These are phyloP conservation scores for Candida sojae DNA, from an alignment of 1,139 yeast species.

Conservation along the genomic window DNA sequence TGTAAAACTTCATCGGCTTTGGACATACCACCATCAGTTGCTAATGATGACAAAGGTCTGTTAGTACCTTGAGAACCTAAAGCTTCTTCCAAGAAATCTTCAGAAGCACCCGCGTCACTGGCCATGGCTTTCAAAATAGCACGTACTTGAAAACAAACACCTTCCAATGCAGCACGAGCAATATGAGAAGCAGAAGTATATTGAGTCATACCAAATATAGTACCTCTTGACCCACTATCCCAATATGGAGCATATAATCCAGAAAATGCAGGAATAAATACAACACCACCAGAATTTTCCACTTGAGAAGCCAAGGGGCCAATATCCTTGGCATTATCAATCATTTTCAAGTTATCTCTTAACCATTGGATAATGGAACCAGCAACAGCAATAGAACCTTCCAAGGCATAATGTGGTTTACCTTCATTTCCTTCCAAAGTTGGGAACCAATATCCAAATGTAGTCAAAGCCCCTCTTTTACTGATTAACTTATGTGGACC, in stretches of 20 bases:
- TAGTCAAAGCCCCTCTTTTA: conserved; percentile 81
- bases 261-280: conserved; percentile 92
- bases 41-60: conserved; percentile 55
- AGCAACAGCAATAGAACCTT: conserved; percentile 95
- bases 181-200: conserved; percentile 85
- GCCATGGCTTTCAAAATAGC: conserved; percentile 92
- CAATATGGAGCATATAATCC: conserved; percentile 96
- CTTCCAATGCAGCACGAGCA: conserved; percentile 93
- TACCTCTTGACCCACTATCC: conserved; percentile 92
- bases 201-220: conserved; percentile 90
- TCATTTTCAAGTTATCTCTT: conserved; percentile 83
- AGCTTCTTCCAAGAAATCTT: conserved; percentile 47
- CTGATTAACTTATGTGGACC: conserved; percentile 69
- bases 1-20: conserved; percentile 90
- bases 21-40: conserved; percentile 97
- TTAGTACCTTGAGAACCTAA: conserved; percentile 43
- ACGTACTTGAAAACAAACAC: conserved; percentile 91
- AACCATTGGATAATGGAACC: conserved; percentile 96
- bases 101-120: conserved; percentile 67
- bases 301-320: conserved; percentile 89
- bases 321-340: conserved; percentile 80
- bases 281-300: conserved; percentile 85
- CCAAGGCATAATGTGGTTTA: conserved; percentile 84
- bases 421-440: conserved; percentile 51
- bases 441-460: conserved; percentile 90